Percentiles rank a stretch among this genome's conserved stretches.
Evolutionary conservation across 257 asterid genomes (phyloP).

Genomic region (Paraleonurus japonicus): DNA sequence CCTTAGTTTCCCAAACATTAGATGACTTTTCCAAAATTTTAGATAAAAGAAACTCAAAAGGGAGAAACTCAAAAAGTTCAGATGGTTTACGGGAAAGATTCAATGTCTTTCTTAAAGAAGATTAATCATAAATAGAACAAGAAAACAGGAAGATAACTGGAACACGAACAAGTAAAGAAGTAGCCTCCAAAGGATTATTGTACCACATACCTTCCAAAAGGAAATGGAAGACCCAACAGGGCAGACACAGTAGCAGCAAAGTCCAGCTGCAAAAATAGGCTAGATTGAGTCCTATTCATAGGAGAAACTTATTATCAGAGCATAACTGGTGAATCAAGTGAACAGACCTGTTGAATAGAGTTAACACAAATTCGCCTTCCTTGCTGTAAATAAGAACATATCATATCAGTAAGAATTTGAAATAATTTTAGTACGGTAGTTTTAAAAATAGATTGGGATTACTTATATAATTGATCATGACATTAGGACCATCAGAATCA

Average conservation of each 20-base stretch:
- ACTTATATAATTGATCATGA: neutral
- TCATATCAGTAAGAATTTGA: constrained; percentile 14
- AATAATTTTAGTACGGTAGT: neutral
- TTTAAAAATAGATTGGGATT: neutral
- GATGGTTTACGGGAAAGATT: neutral
- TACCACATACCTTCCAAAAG: constrained; percentile 82
- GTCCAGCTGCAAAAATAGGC: constrained; percentile 71
- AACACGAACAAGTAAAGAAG: neutral
- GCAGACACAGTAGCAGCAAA: constrained; percentile 85
- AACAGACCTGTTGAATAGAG: constrained; percentile 76
- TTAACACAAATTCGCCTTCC: constrained; percentile 56
- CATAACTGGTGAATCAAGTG: constrained; percentile 18
- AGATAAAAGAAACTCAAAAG: neutral
- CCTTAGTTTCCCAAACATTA: neutral
- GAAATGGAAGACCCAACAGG: constrained; percentile 86
- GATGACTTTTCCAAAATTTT: neutral
- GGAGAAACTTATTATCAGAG: constrained; percentile 18
- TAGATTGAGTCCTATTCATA: constrained; percentile 29
- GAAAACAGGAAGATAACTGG: neutral
- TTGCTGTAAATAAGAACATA: constrained; percentile 47
- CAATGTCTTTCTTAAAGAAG: neutral
- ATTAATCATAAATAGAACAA: neutral
- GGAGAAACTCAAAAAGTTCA: neutral
- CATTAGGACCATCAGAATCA: constrained; percentile 17
- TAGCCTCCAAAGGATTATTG: constrained; percentile 21